Evolutionary conservation across 2,329 filamentous ascomycete species (phyloP), one percentile per base, ranked within the genome.

Genomic region (Massarina eburnea): DNA sequence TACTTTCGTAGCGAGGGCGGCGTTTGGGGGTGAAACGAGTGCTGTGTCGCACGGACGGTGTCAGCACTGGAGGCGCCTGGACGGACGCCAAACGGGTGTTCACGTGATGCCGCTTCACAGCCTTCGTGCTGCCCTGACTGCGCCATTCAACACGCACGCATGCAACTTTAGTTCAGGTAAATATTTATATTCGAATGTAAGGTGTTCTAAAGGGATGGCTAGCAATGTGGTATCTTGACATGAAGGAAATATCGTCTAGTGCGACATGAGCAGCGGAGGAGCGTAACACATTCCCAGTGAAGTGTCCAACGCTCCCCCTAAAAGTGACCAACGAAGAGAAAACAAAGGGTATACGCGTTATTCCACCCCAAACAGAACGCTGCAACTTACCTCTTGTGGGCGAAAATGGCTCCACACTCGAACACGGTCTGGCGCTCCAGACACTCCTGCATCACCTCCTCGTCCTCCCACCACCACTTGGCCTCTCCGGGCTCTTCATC

Each of bases 401-500:
- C 69, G 47, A 62, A 66, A 22, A 72, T 57, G 3, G 64, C 59
- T 17, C 60, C 66, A 38, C 69, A 71, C 36, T 71, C 69, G 34
- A 71, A 60, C n/a, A 66, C 55, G 3, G 70, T 72, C 24, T 61
- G 51, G 34, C 51, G 56, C 41, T 69, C 54, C 21, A 63, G 46
- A 43, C 70, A 71, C 49, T 72, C 70, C 15, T 61, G 51, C 39
- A 68, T 51, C 10, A 72, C 64, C 15, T 66, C 62, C 12, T 63
- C 58, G 35, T 71, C 63, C 39, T 71, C 67, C 70, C 70, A 72
- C 67, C 67, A 72, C 66, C 67, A 71, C 15, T 52, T 54, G 3
- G 55, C 49, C 43, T 68, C 60, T 9, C 47, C 58, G 8, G 59
- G 55, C 19, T 54, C 43, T 21, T 66, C 61, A 17, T 66, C 58